A percentile compares a stretch with the other conserved stretches of the same genome.
These are phyloP conservation scores for Coniella lustricola DNA, from an alignment of 2,329 filamentous ascomycete species.

Conservation along the genomic window DNA sequence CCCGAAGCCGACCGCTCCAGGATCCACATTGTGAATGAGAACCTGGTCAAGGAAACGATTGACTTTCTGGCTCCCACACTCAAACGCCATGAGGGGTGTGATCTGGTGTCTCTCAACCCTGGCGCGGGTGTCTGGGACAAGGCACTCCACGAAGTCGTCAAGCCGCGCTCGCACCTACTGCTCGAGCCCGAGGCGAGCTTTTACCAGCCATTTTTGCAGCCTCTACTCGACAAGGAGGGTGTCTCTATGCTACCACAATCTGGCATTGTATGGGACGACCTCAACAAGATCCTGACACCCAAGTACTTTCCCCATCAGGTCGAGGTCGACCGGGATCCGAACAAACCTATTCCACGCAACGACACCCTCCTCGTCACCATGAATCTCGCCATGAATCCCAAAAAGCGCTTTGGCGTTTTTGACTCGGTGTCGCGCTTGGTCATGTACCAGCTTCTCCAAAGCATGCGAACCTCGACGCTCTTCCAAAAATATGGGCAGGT, in stretches of 20 bases:
- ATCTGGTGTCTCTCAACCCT: slow-evolving; percentile 82
- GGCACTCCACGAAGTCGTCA: slow-evolving; percentile 65
- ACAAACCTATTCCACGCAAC: slow-evolving; percentile 44
- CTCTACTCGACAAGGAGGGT: slow-evolving; percentile 44
- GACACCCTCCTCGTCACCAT: slow-evolving; percentile 66
- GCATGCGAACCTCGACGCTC: slow-evolving; percentile 49
- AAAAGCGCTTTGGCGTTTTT: slow-evolving; percentile 42
- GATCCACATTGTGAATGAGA: slow-evolving; percentile 46
- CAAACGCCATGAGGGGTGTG: slow-evolving; percentile 65
- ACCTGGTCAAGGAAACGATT: slow-evolving; percentile 54
- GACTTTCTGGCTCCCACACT: slow-evolving; percentile 63
- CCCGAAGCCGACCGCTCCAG: slow-evolving; percentile 30
- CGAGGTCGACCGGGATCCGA: slow-evolving; percentile 26
- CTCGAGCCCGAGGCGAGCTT: slow-evolving; percentile 61
- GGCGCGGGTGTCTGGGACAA: slow-evolving; percentile 72
- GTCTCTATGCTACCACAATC: slow-evolving; percentile 47
- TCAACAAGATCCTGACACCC: slow-evolving; percentile 45
- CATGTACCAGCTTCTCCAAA: slow-evolving; percentile 53
- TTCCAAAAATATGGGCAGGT: slow-evolving; percentile 74
- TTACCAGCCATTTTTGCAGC: slow-evolving; percentile 55
- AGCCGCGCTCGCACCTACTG: slow-evolving; percentile 76
- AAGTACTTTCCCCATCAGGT: slow-evolving; percentile 50
- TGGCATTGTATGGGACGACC: slow-evolving; percentile 54
- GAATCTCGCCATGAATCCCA: slow-evolving; percentile 54
- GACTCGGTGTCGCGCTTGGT: slow-evolving; percentile 51